Conservation (phyloP, 345 rosid species). For the Linum usitatissimum region DNA sequence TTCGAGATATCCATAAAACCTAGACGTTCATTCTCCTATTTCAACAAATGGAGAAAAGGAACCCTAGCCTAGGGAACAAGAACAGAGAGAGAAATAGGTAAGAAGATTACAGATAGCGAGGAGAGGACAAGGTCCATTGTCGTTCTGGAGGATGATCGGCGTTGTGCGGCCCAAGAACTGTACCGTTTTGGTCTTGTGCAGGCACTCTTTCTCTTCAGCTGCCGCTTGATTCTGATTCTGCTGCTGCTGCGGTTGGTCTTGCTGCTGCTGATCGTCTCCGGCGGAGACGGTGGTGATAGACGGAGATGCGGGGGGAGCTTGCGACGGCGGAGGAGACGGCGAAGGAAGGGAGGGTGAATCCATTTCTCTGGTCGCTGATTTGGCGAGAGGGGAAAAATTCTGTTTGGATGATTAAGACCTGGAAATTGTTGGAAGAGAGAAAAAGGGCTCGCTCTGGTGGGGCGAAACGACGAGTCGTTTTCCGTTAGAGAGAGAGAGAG, state of each 20-base stretch:
- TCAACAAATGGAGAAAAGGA: background rate
- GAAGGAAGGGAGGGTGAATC: background rate
- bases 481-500: too few species aligned
- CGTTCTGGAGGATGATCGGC: slow-evolving; percentile 88
- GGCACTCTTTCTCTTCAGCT: slow-evolving; percentile 27
- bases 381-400: background rate
- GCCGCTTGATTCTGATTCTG: slow-evolving; percentile 2
- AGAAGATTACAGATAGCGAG: slow-evolving; percentile 73
- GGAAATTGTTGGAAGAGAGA: too few species aligned
- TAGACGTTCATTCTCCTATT: background rate
- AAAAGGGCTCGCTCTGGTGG: too few species aligned
- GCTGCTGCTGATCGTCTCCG: background rate
- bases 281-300: background rate
- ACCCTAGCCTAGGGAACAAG: slow-evolving; percentile 17
- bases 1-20: background rate
- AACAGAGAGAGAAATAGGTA: slow-evolving; percentile 8
- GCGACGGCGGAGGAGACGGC: background rate
- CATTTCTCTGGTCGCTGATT: background rate
- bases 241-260: slow-evolving; percentile 2
- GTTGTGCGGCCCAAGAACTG: slow-evolving; percentile 79
- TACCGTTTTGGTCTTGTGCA: slow-evolving; percentile 66
- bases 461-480: too few species aligned
- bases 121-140: slow-evolving; percentile 97
- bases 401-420: too few species aligned
- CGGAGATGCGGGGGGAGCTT: background rate